A percentile compares a stretch with the other conserved stretches of the same genome.
Conservation (phyloP, 1,284 basidiomycete genomes). For the Taiwanofungus camphoratus region DNA sequence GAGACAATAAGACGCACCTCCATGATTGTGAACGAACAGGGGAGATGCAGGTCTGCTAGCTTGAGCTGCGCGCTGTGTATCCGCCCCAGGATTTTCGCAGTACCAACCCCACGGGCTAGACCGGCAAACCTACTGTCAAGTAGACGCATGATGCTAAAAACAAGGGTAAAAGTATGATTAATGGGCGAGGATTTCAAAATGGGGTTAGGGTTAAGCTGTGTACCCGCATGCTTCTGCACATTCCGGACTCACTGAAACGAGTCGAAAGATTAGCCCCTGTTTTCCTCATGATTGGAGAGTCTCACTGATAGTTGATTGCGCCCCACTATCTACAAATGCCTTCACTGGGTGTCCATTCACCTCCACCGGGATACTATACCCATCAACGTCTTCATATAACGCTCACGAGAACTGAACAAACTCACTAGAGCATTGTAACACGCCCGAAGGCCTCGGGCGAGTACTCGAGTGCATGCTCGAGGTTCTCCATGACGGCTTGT, state of each 20-base stretch:
- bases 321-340: constrained; percentile 97
- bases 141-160: constrained; percentile 73
- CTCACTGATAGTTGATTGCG: constrained; percentile 94
- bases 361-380: constrained; percentile 70
- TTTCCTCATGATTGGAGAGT: constrained; percentile 12
- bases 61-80: constrained; percentile 94
- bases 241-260: constrained; percentile 78
- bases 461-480: constrained; percentile 89
- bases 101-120: constrained; percentile 93
- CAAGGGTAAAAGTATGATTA: neutral
- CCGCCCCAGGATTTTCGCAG: constrained; percentile 90
- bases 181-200: no score
- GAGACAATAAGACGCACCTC: constrained; percentile 50
- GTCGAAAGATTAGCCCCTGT: neutral
- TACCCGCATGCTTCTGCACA: constrained; percentile 91
- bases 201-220: no score
- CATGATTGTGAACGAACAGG: constrained; percentile 94
- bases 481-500: constrained; percentile 86
- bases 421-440: constrained; percentile 95
- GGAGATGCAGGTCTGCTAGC: constrained; percentile 75
- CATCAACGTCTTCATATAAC: constrained; percentile 7
- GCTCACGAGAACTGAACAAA: constrained; percentile 4
- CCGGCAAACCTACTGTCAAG: constrained; percentile 86
- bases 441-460: constrained; percentile 91
- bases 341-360: constrained; percentile 90